Evolutionary conservation across 306 rosid genomes (phyloP).

Genomic region (Citrullus mucosospermus): DNA sequence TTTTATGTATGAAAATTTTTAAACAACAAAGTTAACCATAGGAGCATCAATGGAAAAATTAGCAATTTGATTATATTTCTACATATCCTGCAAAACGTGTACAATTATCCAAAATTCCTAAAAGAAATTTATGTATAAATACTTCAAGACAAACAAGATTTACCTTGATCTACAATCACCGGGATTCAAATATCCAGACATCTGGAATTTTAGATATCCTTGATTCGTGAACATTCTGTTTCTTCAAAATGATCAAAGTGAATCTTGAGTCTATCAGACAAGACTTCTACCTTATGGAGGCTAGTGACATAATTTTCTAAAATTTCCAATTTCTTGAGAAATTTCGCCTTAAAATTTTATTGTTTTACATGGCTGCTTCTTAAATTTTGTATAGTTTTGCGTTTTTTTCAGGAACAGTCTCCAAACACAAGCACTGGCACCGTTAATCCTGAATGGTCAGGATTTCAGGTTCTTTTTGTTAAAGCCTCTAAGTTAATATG

Average conservation of each 20-base stretch:
- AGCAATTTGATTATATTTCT: not conserved
- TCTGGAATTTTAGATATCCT: not conserved
- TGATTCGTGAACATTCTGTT: not conserved
- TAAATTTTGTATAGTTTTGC: conserved; percentile 5
- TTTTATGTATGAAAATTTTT: not conserved
- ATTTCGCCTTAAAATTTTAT: conserved; percentile 2
- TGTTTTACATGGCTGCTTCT: not conserved
- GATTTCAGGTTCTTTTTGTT: conserved; percentile 61
- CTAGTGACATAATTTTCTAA: not conserved
- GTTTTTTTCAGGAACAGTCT: conserved; percentile 58
- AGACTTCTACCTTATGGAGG: conserved; percentile 1
- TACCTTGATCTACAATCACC: not conserved
- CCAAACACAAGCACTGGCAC: conserved; percentile 46
- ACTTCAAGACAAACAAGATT: not conserved
- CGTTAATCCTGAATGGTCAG: conserved; percentile 89
- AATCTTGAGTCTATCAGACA: not conserved
- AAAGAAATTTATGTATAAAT: not conserved
- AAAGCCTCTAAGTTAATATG: conserved; percentile 8
- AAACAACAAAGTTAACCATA: not conserved
- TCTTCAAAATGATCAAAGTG: not conserved
- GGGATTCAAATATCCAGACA: not conserved
- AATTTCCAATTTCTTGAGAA: not conserved
- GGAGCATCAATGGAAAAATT: not conserved
- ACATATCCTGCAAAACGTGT: not conserved
- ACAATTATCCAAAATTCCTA: not conserved